Evolutionary conservation across 768 basidiomycete genomes (phyloP), one percentile per base, ranked within the genome.

Genomic region (Hirschioporus abietinus): DNA sequence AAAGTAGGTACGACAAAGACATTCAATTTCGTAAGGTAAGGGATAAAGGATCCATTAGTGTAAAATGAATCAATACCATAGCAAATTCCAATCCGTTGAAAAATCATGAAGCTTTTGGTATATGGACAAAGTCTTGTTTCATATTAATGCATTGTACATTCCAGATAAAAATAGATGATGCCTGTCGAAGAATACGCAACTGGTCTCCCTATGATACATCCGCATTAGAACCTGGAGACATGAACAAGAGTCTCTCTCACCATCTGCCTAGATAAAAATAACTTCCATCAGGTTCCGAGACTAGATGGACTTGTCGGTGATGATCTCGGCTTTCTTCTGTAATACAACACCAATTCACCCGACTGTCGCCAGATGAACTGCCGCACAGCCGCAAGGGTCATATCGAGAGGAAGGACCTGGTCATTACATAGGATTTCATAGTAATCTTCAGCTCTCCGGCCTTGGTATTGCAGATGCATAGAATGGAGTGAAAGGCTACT

Each of bases 391-490:
- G 92, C 96, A 36, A 99, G 83, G 6, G 92, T 96, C 88, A 96
- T 95, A 69, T 89, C 87, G 27, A 91, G 80, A 25, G 96, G 91
- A 35, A 99, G 81, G 18, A 92, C 79, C n/a, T 83, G 80, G 68
- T 93, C 91, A 70, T 93, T 93, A 77, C 95, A 97, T 27, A 97
- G 75, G 59, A 99, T 86, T 77, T 99, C 96, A 74, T 93, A 90
- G 30, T 83, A 72, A 26, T 94, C 90, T 70, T 94, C 93, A 10
- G 86, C 79, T 68, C 77, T 78, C 42, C 34, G 62, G 20, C 24
- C 62, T 63, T 17, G 24, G 20, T 12, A 52, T 12, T 52, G 42
- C 42, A 52, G 1, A 15, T 52, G 42, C 42, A 52, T 52, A 15
- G 42, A 52, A 52, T 52, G 42, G 42, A 52, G 42, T 15, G 42